Evolutionary conservation across 2,329 filamentous ascomycete species (phyloP).

Genomic region (Fusarium concolor): DNA sequence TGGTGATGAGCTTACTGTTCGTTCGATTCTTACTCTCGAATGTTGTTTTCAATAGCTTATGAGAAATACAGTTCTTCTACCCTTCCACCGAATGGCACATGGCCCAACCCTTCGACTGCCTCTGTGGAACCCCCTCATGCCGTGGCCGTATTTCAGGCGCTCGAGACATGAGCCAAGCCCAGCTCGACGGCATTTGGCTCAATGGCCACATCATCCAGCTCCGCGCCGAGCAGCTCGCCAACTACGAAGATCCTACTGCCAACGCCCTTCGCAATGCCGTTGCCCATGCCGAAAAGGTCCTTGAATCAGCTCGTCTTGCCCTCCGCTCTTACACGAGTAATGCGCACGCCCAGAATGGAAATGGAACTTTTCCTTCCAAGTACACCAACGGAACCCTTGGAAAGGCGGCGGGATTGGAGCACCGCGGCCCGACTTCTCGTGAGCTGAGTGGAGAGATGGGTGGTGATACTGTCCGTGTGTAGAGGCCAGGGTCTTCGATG

Average conservation of each 20-base stretch:
- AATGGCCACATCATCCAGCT: constrained; percentile 71
- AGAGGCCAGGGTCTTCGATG: constrained; percentile 18
- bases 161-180: constrained; percentile 64
- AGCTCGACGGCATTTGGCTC: constrained; percentile 70
- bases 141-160: constrained; percentile 73
- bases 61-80: constrained; percentile 71
- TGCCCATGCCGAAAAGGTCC: constrained; percentile 59
- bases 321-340: constrained; percentile 53
- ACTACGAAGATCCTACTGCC: constrained; percentile 54
- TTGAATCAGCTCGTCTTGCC: constrained; percentile 59
- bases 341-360: constrained; percentile 29
- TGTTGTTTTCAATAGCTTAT: constrained; percentile 5
- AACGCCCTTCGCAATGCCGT: constrained; percentile 58
- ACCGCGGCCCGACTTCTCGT: constrained; percentile 63
- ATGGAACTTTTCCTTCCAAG: constrained; percentile 22
- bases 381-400: constrained; percentile 43
- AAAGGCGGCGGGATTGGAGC: constrained; percentile 43
- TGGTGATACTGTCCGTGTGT: constrained; percentile 62
- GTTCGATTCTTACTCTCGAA: neutral
- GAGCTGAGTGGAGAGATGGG: constrained; percentile 72
- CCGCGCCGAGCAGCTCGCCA: constrained; percentile 56
- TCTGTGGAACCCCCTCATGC: constrained; percentile 69
- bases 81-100: constrained; percentile 80
- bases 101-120: constrained; percentile 77
- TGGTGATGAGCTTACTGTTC: constrained; percentile 69